Conservation (phyloP, 2,329 filamentous ascomycete species). For the Epichloe scottii region DNA sequence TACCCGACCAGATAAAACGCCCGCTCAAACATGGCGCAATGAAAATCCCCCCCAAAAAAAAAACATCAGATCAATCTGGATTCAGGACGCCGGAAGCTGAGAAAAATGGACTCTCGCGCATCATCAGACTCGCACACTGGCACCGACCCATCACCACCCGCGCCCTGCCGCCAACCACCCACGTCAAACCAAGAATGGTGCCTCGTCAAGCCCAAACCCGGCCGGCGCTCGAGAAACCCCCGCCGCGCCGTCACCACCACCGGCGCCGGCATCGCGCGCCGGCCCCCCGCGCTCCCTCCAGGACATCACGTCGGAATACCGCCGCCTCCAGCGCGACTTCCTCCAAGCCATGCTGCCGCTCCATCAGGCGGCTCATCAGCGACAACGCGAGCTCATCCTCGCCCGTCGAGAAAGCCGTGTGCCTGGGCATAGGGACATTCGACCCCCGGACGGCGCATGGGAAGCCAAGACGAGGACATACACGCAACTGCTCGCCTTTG, state of each 20-base stretch:
- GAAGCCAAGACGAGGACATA: conserved; percentile 34
- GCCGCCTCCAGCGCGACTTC: conserved; percentile 16
- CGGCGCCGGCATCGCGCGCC: neutral
- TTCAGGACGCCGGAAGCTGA: no score
- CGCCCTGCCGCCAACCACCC: neutral
- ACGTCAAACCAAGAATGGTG: conserved; percentile 12
- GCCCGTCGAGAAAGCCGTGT: conserved; percentile 31
- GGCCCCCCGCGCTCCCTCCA: conserved; percentile 10
- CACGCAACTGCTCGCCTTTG: conserved; percentile 41
- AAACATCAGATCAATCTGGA: no score
- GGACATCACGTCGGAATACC: conserved; percentile 20
- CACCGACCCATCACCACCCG: neutral
- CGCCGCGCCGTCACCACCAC: conserved; percentile 3
- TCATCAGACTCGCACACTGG: no score
- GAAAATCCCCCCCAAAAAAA: no score
- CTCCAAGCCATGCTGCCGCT: conserved; percentile 14
- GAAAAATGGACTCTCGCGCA: no score
- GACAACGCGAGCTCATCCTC: conserved; percentile 10
- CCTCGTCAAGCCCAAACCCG: conserved; percentile 12
- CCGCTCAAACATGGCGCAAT: no score
- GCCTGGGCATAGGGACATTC: conserved; percentile 43
- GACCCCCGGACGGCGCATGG: conserved; percentile 35
- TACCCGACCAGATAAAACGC: no score
- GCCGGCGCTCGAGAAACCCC: conserved; percentile 5
- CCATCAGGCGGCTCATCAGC: conserved; percentile 23